Evolutionary conservation across 192 early-diverging fungal species (phyloP).

Genomic region (Bifiguratus adelaidae): DNA sequence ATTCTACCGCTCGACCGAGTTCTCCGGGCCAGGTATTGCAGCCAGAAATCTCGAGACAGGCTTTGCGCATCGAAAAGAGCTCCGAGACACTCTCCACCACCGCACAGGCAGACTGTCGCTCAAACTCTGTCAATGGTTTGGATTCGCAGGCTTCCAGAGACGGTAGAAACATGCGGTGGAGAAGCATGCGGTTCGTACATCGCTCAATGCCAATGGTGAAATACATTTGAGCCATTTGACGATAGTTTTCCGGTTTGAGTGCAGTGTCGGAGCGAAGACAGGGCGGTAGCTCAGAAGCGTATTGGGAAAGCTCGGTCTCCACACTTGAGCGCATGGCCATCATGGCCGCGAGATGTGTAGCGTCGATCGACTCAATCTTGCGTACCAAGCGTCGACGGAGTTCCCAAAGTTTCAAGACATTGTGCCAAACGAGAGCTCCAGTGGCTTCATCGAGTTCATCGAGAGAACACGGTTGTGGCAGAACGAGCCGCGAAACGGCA

Average conservation of each 20-base stretch:
- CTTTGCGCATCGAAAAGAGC: conserved; percentile 5
- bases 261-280: background rate
- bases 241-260: conserved; percentile 2
- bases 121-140: background rate
- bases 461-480: conserved; percentile 7
- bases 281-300: conserved; percentile 2
- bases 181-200: conserved; percentile 6
- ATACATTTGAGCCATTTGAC: conserved; percentile 5
- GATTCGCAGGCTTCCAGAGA: background rate
- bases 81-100: conserved; percentile 8
- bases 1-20: conserved; percentile 6
- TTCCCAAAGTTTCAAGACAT: conserved; percentile 9
- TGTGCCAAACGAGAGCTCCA: conserved; percentile 8
- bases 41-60: conserved; percentile 4
- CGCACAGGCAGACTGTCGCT: conserved; percentile 2
- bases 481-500: background rate
- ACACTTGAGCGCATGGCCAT: conserved; percentile 1
- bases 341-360: background rate
- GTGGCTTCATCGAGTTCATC: conserved; percentile 11
- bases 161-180: conserved; percentile 3
- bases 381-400: conserved; percentile 6
- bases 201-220: conserved; percentile 9
- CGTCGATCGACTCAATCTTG: conserved; percentile 4
- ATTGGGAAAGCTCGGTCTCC: background rate
- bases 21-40: conserved; percentile 16